These are phyloP conservation scores for Pyricularia sp. DNA, from an alignment of 2,329 filamentous ascomycete species.

Conservation along the genomic window DNA sequence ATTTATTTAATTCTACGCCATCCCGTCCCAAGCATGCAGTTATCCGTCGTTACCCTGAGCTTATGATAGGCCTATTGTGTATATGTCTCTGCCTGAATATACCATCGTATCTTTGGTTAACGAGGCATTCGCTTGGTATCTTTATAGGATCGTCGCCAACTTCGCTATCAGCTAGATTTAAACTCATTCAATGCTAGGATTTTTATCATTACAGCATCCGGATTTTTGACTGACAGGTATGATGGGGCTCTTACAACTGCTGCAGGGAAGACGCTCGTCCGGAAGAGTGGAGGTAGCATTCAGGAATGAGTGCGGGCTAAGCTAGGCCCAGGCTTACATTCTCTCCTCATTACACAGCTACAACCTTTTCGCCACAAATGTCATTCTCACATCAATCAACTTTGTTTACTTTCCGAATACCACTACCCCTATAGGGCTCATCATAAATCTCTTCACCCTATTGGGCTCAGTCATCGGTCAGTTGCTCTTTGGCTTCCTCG, in stretches of 20 bases:
- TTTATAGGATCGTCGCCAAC: constrained; percentile 36
- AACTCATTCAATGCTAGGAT: constrained; percentile 46
- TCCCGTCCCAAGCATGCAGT: neutral
- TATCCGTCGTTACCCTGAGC: neutral
- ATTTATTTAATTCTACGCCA: neutral
- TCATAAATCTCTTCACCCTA: constrained; percentile 44
- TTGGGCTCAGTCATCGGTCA: constrained; percentile 43
- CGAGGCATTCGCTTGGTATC: neutral
- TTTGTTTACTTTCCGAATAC: constrained; percentile 45
- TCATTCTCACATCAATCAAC: constrained; percentile 41
- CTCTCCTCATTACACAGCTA: constrained; percentile 24
- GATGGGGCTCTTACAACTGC: neutral
- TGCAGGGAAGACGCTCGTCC: neutral
- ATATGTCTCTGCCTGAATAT: neutral
- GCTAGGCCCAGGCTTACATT: neutral
- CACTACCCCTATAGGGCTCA: constrained; percentile 19
- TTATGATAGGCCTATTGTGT: neutral
- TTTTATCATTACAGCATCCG: constrained; percentile 45
- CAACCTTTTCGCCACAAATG: constrained; percentile 45
- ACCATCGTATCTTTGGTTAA: neutral
- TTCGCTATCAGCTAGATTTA: constrained; percentile 43
- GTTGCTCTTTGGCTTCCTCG: constrained; percentile 42
- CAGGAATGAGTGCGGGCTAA: neutral
- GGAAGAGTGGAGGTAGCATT: neutral
- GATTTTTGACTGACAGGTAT: constrained; percentile 36